Conservation (phyloP, 495 filamentous ascomycete species). For the Penicillium robsamsonii region DNA sequence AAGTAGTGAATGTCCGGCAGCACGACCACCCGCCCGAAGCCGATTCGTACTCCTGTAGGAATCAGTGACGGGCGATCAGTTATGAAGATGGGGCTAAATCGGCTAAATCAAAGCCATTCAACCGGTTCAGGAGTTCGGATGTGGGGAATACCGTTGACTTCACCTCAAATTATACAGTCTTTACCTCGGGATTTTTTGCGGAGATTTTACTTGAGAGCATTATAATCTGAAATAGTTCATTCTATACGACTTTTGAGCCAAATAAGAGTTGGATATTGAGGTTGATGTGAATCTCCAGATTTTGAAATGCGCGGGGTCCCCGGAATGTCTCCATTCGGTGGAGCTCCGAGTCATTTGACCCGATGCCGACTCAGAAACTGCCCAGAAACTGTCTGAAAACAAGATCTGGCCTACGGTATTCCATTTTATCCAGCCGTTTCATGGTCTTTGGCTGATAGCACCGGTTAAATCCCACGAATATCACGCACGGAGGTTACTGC, state of each 20-base stretch:
- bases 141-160: neutral
- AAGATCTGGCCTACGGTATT: too few relatives aligned
- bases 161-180: neutral
- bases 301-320: slow-evolving; percentile 14
- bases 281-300: slow-evolving; percentile 4
- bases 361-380: neutral
- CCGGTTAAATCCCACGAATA: slow-evolving; percentile 5
- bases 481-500: neutral
- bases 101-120: slow-evolving; percentile 17
- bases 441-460: neutral
- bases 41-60: slow-evolving; percentile 8
- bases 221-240: neutral
- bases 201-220: neutral
- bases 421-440: neutral
- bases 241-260: neutral
- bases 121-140: neutral
- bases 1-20: neutral
- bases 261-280: neutral
- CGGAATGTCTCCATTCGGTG: slow-evolving; percentile 5
- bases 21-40: neutral
- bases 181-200: neutral
- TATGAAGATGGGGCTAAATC: neutral
- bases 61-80: neutral
- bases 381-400: too few relatives aligned
- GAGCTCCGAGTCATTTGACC: neutral